Evolutionary conservation across 805 yeast genomes (phyloP), one percentile per base, ranked within the genome.

Genomic region (Ogataea zsoltii): DNA sequence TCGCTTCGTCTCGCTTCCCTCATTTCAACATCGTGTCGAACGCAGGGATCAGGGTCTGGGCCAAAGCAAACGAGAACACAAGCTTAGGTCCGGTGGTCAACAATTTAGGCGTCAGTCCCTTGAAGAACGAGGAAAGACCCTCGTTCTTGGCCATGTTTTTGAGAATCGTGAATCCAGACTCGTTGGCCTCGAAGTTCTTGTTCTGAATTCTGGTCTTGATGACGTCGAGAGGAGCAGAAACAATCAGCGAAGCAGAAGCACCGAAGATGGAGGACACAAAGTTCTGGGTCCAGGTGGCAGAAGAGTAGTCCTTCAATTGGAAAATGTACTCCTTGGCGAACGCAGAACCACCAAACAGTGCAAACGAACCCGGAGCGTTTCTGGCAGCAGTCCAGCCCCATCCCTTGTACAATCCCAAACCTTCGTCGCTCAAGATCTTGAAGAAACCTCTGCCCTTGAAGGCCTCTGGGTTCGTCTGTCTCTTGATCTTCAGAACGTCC

Each of bases 321-420:
- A 89, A 82, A 49, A 94, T 80, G 72, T 88, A 94, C 72, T 94
- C 99, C 73, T 94, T 94, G 50, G 99, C 98, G 66, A 94, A 94
- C 13, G 99, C 96, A 64, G 92, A 90, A 71, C 98, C 99, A 57
- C 99, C 99, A 58, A 94, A 94, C 46, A 94, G 75, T 14, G 98
- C 96, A 64, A 94, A 94, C 2, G 97, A 89, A 49, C 99, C 99
- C 31, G 99, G 99, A 2, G 98, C 97, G 67, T 94, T 94, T 80
- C 99, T 85, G 35, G 99, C 99, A 57, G 96, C 96, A 49, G 99
- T 94, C 99, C 99, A 94, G 48, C 97, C 98, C 96, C 97, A 91
- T 55, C 99, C 99, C 66, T 97, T 79, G 74, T 94, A 94, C 57
- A 94, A 76, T 18, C 94, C 89, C 48, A 89, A 77, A 15, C 99